Evolutionary conservation across 1,284 basidiomycete genomes (phyloP).

Genomic region (Moniliophthora roreri): DNA sequence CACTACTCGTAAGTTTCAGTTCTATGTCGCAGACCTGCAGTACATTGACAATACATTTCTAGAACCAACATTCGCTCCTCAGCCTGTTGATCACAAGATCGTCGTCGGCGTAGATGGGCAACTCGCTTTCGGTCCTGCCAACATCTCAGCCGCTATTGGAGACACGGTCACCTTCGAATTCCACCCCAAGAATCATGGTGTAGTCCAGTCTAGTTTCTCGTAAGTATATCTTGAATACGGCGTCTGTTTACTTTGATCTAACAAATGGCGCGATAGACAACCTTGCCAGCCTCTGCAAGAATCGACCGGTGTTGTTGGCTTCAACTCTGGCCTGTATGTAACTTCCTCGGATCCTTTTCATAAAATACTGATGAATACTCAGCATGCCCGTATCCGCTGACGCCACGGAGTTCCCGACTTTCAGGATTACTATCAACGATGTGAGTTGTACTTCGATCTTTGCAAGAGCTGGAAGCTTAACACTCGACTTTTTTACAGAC

Average conservation of each 20-base stretch:
- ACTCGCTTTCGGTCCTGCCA: constrained; percentile 38
- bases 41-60: no score
- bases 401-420: constrained; percentile 44
- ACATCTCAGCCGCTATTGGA: constrained; percentile 44
- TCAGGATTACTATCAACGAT: constrained; percentile 54
- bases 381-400: constrained; percentile 28
- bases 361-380: not conserved
- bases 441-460: constrained; percentile 28
- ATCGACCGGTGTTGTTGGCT: constrained; percentile 27
- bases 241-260: no score
- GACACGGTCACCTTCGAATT: constrained; percentile 42
- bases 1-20: constrained; percentile 29
- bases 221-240: no score
- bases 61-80: constrained; percentile 34
- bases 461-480: constrained; percentile 2
- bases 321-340: constrained; percentile 54
- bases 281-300: constrained; percentile 9
- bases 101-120: constrained; percentile 37
- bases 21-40: no score
- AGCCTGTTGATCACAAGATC: constrained; percentile 37
- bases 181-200: constrained; percentile 48
- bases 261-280: no score
- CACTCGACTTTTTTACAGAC: constrained; percentile 26
- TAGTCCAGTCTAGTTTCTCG: constrained; percentile 59
- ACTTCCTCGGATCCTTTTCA: not conserved